Percentiles rank a stretch among this genome's conserved stretches.
phyloP scores from a whole-genome alignment of 2,329 filamentous ascomycete species.

The Calonectria montana region DNA sequence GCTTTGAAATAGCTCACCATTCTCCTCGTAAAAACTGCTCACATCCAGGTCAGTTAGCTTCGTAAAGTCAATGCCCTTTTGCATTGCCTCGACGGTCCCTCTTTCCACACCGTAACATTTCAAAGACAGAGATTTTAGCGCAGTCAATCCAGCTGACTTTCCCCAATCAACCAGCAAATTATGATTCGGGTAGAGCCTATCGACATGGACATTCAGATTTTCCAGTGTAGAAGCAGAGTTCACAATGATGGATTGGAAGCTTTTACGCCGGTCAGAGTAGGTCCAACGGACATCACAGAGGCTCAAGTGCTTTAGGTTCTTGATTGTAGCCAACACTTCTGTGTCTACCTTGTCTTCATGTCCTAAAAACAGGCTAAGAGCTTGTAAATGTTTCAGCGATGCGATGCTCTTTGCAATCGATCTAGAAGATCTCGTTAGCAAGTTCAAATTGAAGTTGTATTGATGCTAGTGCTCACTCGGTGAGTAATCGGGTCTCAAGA shows the following conservation, averaged over 20 bases:
- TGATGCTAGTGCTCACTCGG: conserved; percentile 16
- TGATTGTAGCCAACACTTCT: conserved; percentile 8
- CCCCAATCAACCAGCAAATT: conserved; percentile 12
- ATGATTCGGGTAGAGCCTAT: neutral
- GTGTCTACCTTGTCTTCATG: neutral
- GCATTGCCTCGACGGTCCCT: neutral
- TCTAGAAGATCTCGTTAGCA: conserved; percentile 20
- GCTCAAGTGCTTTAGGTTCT: conserved; percentile 29
- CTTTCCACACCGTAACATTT: neutral
- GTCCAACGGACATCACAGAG: neutral
- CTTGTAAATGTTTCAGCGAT: conserved; percentile 23
- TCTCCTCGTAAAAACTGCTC: neutral
- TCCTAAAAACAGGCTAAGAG: conserved; percentile 7
- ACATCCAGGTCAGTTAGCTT: conserved; percentile 18
- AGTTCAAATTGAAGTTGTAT: too few species aligned
- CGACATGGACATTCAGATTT: neutral
- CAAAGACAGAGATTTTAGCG: conserved; percentile 25
- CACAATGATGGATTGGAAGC: conserved; percentile 1
- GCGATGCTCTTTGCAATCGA: conserved; percentile 25
- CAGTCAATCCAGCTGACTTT: neutral
- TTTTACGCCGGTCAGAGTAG: neutral
- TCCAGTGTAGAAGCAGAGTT: conserved; percentile 34
- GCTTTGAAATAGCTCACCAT: neutral
- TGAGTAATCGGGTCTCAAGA: conserved; percentile 16
- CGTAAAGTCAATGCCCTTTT: conserved; percentile 26